phyloP scores from a whole-genome alignment of 2,329 filamentous ascomycete genomes.

The Aspergillus sp. region DNA sequence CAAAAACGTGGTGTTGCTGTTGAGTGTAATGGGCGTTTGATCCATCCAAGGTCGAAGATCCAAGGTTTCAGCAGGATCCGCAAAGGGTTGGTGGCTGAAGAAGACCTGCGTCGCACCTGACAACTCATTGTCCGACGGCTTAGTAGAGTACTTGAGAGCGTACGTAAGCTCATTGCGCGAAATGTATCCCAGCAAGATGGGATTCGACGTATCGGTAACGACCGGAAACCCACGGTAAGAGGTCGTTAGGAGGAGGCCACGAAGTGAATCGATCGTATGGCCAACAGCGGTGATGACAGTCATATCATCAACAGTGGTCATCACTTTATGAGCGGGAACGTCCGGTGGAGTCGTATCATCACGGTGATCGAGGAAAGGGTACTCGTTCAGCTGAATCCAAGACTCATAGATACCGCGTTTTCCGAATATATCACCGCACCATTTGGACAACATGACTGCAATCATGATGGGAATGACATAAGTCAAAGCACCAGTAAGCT shows the following conservation, averaged over 20 bases:
- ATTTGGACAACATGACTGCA: conserved; percentile 96
- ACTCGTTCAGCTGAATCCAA: conserved; percentile 96
- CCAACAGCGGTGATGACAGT: conserved; percentile 83
- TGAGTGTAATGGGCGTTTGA: conserved; percentile 91
- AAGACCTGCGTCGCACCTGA: conserved; percentile 74
- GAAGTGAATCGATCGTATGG: conserved; percentile 79
- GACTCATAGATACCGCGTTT: conserved; percentile 93
- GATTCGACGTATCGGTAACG: conserved; percentile 73
- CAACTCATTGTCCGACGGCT: conserved; percentile 51
- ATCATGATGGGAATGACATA: conserved; percentile 99
- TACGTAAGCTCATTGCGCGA: conserved; percentile 86
- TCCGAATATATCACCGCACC: conserved; percentile 94
- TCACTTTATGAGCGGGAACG: conserved; percentile 80
- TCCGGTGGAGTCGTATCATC: conserved; percentile 79
- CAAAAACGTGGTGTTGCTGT: conserved; percentile 72
- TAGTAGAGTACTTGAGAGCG: conserved; percentile 68
- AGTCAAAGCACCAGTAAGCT: conserved; percentile 91
- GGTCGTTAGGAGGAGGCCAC: conserved; percentile 69
- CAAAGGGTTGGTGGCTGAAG: conserved; percentile 80
- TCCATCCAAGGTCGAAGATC: conserved; percentile 98
- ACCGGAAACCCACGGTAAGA: conserved; percentile 90
- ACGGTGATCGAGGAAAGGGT: conserved; percentile 91
- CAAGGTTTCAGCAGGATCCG: conserved; percentile 74
- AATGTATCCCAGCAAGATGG: conserved; percentile 87
- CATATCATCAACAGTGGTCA: conserved; percentile 90